Evolutionary conservation across 202 grass and related monocot species (phyloP).

Genomic region (Carex arenaria): DNA sequence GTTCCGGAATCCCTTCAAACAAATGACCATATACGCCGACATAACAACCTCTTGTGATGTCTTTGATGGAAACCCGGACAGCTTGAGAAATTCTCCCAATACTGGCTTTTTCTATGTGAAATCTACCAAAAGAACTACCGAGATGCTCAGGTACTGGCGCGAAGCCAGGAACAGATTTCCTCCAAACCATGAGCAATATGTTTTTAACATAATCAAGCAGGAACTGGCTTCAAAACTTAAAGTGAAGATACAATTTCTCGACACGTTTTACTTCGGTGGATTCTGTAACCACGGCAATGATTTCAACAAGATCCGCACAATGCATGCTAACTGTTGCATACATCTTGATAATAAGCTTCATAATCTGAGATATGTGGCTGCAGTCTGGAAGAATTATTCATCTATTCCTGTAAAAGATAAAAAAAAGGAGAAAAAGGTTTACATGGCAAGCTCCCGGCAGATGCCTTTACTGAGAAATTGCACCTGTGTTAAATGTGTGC

Average conservation of each 20-base stretch:
- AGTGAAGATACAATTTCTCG: conserved; percentile 32
- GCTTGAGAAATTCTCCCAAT: conserved; percentile 33
- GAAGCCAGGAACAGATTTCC: conserved; percentile 35
- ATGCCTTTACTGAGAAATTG: conserved; percentile 22
- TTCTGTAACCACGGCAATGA: conserved; percentile 29
- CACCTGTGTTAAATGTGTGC: neutral
- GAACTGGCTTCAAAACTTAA: conserved; percentile 2
- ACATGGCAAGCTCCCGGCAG: conserved; percentile 20
- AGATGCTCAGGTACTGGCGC: conserved; percentile 39
- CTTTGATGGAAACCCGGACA: conserved; percentile 21
- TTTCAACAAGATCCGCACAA: conserved; percentile 32
- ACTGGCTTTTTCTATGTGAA: conserved; percentile 57
- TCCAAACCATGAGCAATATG: conserved; percentile 31
- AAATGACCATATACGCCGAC: conserved; percentile 47
- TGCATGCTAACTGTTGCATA: conserved; percentile 57
- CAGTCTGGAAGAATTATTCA: conserved; percentile 40
- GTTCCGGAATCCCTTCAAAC: conserved; percentile 48
- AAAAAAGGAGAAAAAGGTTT: conserved; percentile 13
- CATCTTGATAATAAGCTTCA: conserved; percentile 42
- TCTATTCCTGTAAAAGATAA: conserved; percentile 8
- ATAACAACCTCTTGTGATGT: conserved; percentile 38
- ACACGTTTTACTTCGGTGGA: conserved; percentile 31
- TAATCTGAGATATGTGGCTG: conserved; percentile 30
- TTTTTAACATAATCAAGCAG: conserved; percentile 43
- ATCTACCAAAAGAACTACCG: conserved; percentile 25